Conservation (phyloP, 1,139 yeast genomes). For the Geotrichum australiense region DNA sequence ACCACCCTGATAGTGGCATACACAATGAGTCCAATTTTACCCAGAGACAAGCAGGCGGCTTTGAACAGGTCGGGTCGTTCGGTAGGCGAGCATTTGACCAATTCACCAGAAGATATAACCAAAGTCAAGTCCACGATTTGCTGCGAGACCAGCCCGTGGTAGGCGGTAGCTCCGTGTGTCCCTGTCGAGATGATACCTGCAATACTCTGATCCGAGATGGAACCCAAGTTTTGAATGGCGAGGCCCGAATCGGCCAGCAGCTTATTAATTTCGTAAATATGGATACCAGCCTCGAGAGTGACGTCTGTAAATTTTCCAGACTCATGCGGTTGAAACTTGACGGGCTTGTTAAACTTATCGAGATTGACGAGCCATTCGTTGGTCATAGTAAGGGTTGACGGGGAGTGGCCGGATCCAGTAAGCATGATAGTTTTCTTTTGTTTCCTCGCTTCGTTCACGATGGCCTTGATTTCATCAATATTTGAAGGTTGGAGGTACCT, state of each 20-base stretch:
- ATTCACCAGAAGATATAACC: conserved; percentile 63
- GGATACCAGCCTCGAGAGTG: conserved; percentile 86
- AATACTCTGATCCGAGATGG: conserved; percentile 86
- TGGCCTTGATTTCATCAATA: conserved; percentile 53
- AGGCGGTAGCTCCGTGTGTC: conserved; percentile 92
- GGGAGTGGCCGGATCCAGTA: conserved; percentile 95
- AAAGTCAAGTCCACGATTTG: conserved; percentile 69
- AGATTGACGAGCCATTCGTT: conserved; percentile 82
- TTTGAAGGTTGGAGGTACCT: conserved; percentile 69
- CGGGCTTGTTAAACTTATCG: conserved; percentile 55
- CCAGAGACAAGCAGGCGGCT: conserved; percentile 82
- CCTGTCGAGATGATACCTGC: conserved; percentile 96
- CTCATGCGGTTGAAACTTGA: conserved; percentile 38
- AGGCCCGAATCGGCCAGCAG: conserved; percentile 55
- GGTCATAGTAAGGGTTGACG: conserved; percentile 86
- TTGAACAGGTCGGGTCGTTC: conserved; percentile 64
- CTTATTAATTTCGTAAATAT: conserved; percentile 72
- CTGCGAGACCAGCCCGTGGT: conserved; percentile 83
- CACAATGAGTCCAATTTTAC: conserved; percentile 85
- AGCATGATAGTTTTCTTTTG: conserved; percentile 65
- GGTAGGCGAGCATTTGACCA: conserved; percentile 60
- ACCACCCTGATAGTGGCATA: conserved; percentile 82
- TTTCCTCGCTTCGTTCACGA: conserved; percentile 60
- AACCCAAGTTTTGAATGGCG: conserved; percentile 87
- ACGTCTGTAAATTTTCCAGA: conserved; percentile 74